phyloP scores from a whole-genome alignment of 352 stramenopile genomes.

The Lagenidium giganteum region DNA sequence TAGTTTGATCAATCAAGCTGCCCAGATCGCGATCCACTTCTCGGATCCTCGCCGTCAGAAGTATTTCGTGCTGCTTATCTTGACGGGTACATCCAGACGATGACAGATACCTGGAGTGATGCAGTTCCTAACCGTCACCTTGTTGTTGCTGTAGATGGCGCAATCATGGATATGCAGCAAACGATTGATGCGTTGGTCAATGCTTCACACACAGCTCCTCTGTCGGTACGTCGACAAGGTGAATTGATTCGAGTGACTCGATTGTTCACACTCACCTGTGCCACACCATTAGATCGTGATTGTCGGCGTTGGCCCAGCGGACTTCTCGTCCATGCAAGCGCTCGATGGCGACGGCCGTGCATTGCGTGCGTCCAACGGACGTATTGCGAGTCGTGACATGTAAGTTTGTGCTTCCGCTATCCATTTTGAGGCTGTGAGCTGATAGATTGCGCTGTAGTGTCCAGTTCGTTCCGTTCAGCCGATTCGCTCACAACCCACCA shows the following conservation, averaged over 20 bases:
- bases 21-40: constrained; percentile 29
- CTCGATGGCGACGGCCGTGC: constrained; percentile 42
- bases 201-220: constrained; percentile 29
- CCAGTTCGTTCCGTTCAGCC: constrained; percentile 47
- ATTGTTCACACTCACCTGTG: not conserved
- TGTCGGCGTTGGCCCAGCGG: constrained; percentile 51
- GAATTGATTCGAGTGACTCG: not conserved
- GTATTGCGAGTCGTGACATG: constrained; percentile 36
- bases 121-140: too few species aligned
- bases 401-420: too few species aligned
- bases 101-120: too few species aligned
- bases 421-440: too few species aligned
- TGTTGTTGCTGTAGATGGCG: too few species aligned
- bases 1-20: constrained; percentile 42
- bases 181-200: constrained; percentile 45
- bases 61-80: constrained; percentile 79
- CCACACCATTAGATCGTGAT: constrained; percentile 43
- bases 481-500: constrained; percentile 30
- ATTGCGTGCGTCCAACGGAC: constrained; percentile 25
- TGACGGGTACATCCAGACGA: too few species aligned
- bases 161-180: constrained; percentile 79
- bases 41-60: constrained; percentile 43
- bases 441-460: constrained; percentile 20
- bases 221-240: constrained; percentile 36
- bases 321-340: constrained; percentile 56